phyloP scores from a whole-genome alignment of 1,284 basidiomycete genomes.

The Neonothopanus nambi region DNA sequence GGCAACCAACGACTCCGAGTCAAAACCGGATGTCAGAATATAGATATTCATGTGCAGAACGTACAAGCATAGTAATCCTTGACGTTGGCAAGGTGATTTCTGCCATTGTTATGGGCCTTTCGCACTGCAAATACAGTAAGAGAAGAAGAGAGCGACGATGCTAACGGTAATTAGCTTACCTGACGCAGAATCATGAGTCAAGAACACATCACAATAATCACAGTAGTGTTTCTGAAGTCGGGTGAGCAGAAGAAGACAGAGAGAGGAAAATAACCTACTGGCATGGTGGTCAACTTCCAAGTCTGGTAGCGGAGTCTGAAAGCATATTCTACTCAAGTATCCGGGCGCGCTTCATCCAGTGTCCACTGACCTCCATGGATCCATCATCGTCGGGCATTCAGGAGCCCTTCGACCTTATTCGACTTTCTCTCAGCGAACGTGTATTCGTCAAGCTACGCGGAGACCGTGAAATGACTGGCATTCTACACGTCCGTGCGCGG shows the following conservation, averaged over 20 bases:
- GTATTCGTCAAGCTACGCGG: slow-evolving; percentile 96
- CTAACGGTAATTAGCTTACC: slow-evolving; percentile 44
- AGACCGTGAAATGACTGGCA: slow-evolving; percentile 90
- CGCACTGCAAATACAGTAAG: slow-evolving; percentile 61
- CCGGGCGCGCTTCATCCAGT: background rate
- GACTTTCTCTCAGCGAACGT: slow-evolving; percentile 93
- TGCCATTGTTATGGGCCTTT: slow-evolving; percentile 96
- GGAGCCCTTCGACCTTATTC: slow-evolving; percentile 98
- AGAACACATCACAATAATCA: slow-evolving; percentile 91
- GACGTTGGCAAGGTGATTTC: slow-evolving; percentile 96
- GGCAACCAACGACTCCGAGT: slow-evolving; percentile 18
- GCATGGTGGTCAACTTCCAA: slow-evolving; percentile 39
- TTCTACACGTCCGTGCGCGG: slow-evolving; percentile 77
- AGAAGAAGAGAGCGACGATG: slow-evolving; percentile 13
- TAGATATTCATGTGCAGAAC: slow-evolving; percentile 25
- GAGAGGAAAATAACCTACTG: slow-evolving; percentile 38
- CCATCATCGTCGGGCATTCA: slow-evolving; percentile 77
- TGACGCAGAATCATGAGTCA: slow-evolving; percentile 88
- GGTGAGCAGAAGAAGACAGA: slow-evolving; percentile 4
- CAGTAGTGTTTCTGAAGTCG: slow-evolving; percentile 79
- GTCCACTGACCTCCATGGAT: slow-evolving; percentile 52
- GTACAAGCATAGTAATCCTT: slow-evolving; percentile 95
- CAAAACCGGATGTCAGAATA: slow-evolving; percentile 5
- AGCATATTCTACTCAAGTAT: background rate
- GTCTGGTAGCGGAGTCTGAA: slow-evolving; percentile 25